A percentile compares a stretch with the other conserved stretches of the same genome.
These are phyloP conservation scores for Capsella bursapastoris DNA, from an alignment of 345 rosid genomes.

Conservation along the genomic window DNA sequence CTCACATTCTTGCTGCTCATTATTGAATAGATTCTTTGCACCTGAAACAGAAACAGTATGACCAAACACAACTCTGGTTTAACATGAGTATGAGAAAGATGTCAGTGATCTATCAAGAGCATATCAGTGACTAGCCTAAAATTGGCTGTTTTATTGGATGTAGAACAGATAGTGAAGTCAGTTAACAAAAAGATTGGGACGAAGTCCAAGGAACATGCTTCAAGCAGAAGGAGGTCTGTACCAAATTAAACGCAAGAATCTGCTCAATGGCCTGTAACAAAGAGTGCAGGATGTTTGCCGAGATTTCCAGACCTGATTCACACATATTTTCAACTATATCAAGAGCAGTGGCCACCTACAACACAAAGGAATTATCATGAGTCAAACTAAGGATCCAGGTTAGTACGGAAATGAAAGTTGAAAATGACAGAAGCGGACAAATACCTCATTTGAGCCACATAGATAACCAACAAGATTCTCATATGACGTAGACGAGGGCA, in stretches of 20 bases:
- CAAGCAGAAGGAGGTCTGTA: constrained; percentile 40
- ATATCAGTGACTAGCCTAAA: constrained; percentile 20
- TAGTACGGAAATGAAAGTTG: constrained; percentile 11
- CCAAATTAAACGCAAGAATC: constrained; percentile 70
- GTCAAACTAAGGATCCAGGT: constrained; percentile 6
- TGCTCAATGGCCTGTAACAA: constrained; percentile 62
- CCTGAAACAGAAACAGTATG: constrained; percentile 48
- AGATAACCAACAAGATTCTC: constrained; percentile 60
- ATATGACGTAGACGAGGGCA: constrained; percentile 62
- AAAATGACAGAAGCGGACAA: constrained; percentile 4
- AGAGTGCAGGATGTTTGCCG: constrained; percentile 52
- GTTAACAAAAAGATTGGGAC: not conserved
- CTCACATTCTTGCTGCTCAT: constrained; percentile 56
- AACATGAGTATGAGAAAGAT: constrained; percentile 25
- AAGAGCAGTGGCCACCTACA: constrained; percentile 79
- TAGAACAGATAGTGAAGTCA: constrained; percentile 4
- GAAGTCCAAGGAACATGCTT: constrained; percentile 20
- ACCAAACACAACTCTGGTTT: constrained; percentile 1
- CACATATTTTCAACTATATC: constrained; percentile 71
- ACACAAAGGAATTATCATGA: constrained; percentile 31
- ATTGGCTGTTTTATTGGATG: not conserved
- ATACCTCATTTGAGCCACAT: constrained; percentile 70
- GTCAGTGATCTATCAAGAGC: constrained; percentile 19
- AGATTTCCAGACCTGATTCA: constrained; percentile 56
- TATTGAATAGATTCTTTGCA: constrained; percentile 61